Percentiles rank a stretch among this genome's conserved stretches.
Conservation (phyloP, 495 filamentous ascomycete species). For the Recurvomyces mirabilis region DNA sequence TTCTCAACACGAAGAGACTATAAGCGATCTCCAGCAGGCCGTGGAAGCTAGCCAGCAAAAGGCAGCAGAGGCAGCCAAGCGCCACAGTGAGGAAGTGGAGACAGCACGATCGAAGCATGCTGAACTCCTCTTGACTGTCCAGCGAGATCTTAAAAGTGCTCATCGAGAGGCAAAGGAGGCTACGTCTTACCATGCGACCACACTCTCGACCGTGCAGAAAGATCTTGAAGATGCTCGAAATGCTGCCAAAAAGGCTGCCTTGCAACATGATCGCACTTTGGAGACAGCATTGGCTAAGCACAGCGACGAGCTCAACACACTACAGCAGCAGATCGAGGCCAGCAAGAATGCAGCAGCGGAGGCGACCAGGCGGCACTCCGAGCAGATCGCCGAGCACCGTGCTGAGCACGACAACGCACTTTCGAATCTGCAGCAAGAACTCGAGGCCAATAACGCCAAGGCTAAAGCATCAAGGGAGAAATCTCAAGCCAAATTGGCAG, state of each 20-base stretch:
- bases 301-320: neutral
- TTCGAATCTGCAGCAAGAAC: neutral
- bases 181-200: too few species aligned
- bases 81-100: too few species aligned
- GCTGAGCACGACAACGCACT: neutral
- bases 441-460: neutral
- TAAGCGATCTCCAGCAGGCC: too few species aligned
- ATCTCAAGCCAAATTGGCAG: constrained; percentile 11
- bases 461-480: constrained; percentile 5
- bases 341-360: neutral
- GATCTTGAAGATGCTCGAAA: neutral
- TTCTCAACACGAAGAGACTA: too few species aligned
- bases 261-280: neutral
- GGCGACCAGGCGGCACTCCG: neutral
- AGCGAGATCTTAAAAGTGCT: too few species aligned
- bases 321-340: too few species aligned
- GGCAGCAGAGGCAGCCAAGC: too few species aligned
- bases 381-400: too few species aligned
- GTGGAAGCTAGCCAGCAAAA: too few species aligned
- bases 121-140: too few species aligned
- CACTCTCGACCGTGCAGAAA: neutral
- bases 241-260: neutral
- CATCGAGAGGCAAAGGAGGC: too few species aligned
- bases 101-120: too few species aligned
- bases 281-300: neutral